These are phyloP conservation scores for Claviceps purpurea DNA, from an alignment of 2,329 filamentous ascomycete genomes.

Conservation along the genomic window DNA sequence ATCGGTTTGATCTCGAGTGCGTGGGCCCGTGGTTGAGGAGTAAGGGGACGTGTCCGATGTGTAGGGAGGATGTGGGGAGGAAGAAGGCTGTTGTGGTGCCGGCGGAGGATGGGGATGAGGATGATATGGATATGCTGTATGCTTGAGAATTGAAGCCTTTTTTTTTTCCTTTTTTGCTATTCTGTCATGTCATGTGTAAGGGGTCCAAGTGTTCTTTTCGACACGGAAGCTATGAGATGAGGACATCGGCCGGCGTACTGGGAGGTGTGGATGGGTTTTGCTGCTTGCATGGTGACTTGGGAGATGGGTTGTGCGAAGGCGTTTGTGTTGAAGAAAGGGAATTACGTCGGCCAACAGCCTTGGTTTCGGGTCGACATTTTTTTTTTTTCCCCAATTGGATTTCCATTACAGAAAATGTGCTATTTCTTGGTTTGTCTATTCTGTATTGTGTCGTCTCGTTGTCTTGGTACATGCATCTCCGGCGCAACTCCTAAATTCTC, in stretches of 20 bases:
- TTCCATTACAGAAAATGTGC: too few relatives aligned
- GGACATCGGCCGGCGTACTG: background rate
- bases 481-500: too few relatives aligned
- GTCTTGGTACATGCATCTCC: too few relatives aligned
- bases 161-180: background rate
- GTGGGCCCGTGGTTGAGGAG: slow-evolving; percentile 51
- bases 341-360: background rate
- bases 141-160: slow-evolving; percentile 12
- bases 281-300: background rate
- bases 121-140: slow-evolving; percentile 38
- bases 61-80: slow-evolving; percentile 44
- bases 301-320: background rate
- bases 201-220: background rate
- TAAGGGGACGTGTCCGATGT: slow-evolving; percentile 52
- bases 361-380: too few relatives aligned
- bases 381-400: too few relatives aligned
- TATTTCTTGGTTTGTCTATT: too few relatives aligned
- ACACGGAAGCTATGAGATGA: background rate
- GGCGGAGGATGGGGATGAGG: slow-evolving; percentile 34
- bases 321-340: background rate
- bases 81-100: slow-evolving; percentile 30
- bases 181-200: background rate
- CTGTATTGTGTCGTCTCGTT: too few relatives aligned
- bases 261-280: too few relatives aligned
- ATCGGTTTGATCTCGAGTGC: slow-evolving; percentile 54